phyloP scores from a whole-genome alignment of 768 basidiomycete genomes.

The Leccinum aurantiacum region DNA sequence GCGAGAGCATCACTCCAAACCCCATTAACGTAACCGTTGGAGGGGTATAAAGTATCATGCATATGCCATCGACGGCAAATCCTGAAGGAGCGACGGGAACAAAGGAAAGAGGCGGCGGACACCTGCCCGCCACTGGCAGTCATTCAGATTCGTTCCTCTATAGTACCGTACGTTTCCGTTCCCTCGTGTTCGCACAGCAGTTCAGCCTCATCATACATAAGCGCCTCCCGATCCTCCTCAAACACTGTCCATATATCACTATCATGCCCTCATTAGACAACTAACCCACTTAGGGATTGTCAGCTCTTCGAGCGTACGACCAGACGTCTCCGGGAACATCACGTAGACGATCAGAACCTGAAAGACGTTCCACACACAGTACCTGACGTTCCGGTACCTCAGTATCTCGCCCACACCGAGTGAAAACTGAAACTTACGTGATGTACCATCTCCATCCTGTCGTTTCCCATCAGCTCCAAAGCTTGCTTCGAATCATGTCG shows the following conservation, averaged over 20 bases:
- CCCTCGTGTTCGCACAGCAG: not conserved
- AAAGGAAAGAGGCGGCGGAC: too few species aligned
- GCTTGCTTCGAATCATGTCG: not conserved
- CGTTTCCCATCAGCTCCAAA: not conserved
- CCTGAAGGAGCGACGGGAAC: too few species aligned
- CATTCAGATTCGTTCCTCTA: not conserved
- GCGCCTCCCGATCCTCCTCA: not conserved
- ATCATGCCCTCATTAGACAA: not conserved
- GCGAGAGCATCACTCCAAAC: conserved; percentile 10
- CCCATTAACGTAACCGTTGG: not conserved
- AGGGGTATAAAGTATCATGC: too few species aligned
- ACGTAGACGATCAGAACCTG: not conserved
- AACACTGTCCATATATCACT: not conserved
- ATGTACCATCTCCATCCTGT: not conserved
- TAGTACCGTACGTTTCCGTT: not conserved
- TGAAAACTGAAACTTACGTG: not conserved
- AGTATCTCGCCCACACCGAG: not conserved
- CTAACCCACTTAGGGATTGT: not conserved
- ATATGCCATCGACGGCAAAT: too few species aligned
- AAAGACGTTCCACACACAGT: not conserved
- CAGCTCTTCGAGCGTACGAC: not conserved
- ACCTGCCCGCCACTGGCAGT: not conserved
- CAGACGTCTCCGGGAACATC: not conserved
- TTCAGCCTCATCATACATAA: not conserved
- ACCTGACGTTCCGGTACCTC: not conserved